Base-by-base conservation (phyloP, 768 basidiomycete genomes). In the Leccinum truebloodii region DNA sequence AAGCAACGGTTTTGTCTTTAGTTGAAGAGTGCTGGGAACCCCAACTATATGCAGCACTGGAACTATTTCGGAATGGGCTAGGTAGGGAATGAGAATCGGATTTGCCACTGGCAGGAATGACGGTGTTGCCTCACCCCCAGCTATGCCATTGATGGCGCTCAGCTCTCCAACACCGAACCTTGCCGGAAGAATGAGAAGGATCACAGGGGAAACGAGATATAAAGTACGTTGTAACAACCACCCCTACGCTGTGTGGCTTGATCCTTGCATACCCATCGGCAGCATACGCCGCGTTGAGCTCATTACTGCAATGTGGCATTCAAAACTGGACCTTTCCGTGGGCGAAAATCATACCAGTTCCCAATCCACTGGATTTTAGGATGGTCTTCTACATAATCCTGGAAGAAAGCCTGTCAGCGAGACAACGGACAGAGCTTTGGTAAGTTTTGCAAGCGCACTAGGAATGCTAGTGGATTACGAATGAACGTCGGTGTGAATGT, bases 81-180 rank as follows among this genome's bases (percentile, higher is more conserved):
- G 1, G 34, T 16, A 6, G 46, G 24, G 10, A 2, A 39, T 70
- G 34, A 63, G 59, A 22, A 8, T 55, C 60, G 20, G 55, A n/a
- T 26, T 54, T 0, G 30, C 6, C 14, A 10, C 30, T 30, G 30
- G 9, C 30, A 39, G 13, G 4, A 44, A 37, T 9, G 18, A 51
- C 10, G 7, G 4, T n/a, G 41, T 49, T 20, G 1, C 6, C 78
- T 59, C 65, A 84, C 88, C 85, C 67, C 89, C 89, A 30, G 89
- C 92, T 62, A 95, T 84, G 46, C 91, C 90, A 66, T 93, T 92
- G 37, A 90, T 86, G 4, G 94, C 94, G 44, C 88, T 90, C 49
- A 96, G 76, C 72, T 97, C 95, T 16, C 95, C 95, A n/a, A 97
- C 95, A 57, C 95, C 95, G 64, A 95, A 96, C 2, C 88, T 90